Conservation (phyloP, 1,139 yeast genomes). For the Geotrichum aggregatum region DNA sequence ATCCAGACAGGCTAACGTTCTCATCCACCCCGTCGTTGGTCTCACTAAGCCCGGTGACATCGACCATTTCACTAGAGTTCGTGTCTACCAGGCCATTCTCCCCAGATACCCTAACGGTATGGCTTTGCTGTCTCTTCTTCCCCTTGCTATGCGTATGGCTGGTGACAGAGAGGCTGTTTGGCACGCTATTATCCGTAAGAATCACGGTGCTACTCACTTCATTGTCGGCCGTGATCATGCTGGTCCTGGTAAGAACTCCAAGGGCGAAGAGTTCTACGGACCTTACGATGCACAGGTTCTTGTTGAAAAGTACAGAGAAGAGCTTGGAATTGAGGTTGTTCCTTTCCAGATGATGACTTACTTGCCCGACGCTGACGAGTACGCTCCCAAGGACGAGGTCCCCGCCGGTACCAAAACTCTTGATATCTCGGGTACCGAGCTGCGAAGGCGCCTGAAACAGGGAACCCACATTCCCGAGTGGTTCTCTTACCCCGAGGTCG, state of each 20-base stretch:
- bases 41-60: slow-evolving; percentile 96
- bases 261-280: slow-evolving; percentile 92
- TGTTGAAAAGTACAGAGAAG: slow-evolving; percentile 69
- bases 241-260: slow-evolving; percentile 92
- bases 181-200: slow-evolving; percentile 96
- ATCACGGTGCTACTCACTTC: slow-evolving; percentile 94
- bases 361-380: slow-evolving; percentile 90
- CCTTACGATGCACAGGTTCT: slow-evolving; percentile 95
- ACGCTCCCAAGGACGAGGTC: slow-evolving; percentile 91
- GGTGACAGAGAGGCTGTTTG: slow-evolving; percentile 98
- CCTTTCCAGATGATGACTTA: slow-evolving; percentile 97
- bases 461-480: slow-evolving; percentile 91
- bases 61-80: slow-evolving; percentile 94
- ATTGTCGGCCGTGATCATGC: slow-evolving; percentile 98
- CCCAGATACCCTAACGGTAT: slow-evolving; percentile 91
- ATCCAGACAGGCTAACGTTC: slow-evolving; percentile 67
- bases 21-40: slow-evolving; percentile 96
- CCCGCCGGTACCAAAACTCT: slow-evolving; percentile 76
- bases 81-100: slow-evolving; percentile 87
- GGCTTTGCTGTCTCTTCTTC: slow-evolving; percentile 83
- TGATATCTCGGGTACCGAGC: slow-evolving; percentile 92
- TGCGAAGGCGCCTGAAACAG: slow-evolving; percentile 78
- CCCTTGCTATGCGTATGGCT: slow-evolving; percentile 98
- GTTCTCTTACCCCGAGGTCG: slow-evolving; percentile 97
- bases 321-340: slow-evolving; percentile 82